A percentile compares a stretch with the other conserved stretches of the same genome.
Evolutionary conservation across 2,329 filamentous ascomycete species (phyloP).

Genomic region (Cytospora paraplurivora): DNA sequence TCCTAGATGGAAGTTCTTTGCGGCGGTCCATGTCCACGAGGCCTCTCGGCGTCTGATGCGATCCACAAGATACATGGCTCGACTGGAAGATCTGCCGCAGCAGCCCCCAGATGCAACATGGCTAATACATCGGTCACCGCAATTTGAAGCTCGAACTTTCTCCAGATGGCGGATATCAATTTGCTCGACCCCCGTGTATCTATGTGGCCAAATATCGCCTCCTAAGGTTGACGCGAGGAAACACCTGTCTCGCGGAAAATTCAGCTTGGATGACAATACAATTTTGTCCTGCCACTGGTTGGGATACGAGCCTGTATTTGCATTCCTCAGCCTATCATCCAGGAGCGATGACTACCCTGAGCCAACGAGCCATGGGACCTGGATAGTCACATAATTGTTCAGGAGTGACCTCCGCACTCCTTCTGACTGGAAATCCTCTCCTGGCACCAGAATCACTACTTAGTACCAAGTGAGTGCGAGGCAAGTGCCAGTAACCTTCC

Average conservation of each 20-base stretch:
- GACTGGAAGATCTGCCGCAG: slow-evolving; percentile 2
- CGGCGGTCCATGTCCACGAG: background rate
- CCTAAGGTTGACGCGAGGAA: slow-evolving; percentile 4
- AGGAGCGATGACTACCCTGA: slow-evolving; percentile 7
- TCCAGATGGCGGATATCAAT: background rate
- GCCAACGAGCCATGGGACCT: slow-evolving; percentile 4
- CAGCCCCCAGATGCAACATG: slow-evolving; percentile 9
- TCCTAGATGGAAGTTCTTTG: background rate
- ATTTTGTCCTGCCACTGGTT: slow-evolving; percentile 11
- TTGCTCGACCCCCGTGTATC: background rate
- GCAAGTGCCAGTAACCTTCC: background rate
- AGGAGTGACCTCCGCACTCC: background rate
- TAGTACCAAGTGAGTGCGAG: background rate
- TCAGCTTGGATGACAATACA: background rate
- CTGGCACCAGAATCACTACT: slow-evolving; percentile 3
- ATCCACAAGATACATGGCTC: slow-evolving; percentile 11
- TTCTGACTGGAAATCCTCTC: background rate
- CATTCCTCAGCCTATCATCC: slow-evolving; percentile 13
- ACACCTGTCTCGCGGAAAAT: background rate
- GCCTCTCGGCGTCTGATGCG: slow-evolving; percentile 9
- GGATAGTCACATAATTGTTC: slow-evolving; percentile 4
- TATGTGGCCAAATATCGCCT: background rate
- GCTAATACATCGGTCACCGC: background rate
- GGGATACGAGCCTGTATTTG: slow-evolving; percentile 11
- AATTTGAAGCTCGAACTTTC: slow-evolving; percentile 5